Evolutionary conservation across 202 grass and related monocot species (phyloP).

Genomic region (Saccharum hybrid): DNA sequence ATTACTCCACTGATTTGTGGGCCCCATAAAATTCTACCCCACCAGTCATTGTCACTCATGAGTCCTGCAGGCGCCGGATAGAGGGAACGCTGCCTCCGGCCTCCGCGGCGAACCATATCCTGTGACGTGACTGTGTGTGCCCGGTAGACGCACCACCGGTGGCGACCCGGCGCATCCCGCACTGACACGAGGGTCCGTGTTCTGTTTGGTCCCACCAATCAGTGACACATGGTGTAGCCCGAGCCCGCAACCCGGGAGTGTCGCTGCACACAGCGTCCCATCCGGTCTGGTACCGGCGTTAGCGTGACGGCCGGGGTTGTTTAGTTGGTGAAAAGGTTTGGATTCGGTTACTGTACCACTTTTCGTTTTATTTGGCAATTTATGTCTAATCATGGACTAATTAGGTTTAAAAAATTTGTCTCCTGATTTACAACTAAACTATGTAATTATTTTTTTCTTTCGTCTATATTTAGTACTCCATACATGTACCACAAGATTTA

Average conservation of each 20-base stretch:
- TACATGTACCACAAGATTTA: no score
- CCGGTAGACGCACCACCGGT: background rate
- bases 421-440: no score
- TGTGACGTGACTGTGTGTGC: background rate
- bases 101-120: background rate
- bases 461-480: no score
- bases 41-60: rapidly evolving
- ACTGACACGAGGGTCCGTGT: background rate
- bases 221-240: background rate
- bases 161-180: no score
- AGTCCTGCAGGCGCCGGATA: no score
- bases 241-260: background rate
- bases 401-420: no score
- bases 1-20: rapidly evolving
- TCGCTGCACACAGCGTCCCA: background rate
- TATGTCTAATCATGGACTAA: no score
- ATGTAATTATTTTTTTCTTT: no score
- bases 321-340: no score
- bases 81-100: background rate
- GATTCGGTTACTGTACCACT: no score
- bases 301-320: slow-evolving; percentile 11
- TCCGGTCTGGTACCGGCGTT: slow-evolving; percentile 38
- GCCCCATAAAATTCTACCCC: rapidly evolving
- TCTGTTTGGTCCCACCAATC: background rate
- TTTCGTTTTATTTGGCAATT: no score